Conservation (phyloP, 108 stramenopile genomes). For the Skeletonema menzelii region DNA sequence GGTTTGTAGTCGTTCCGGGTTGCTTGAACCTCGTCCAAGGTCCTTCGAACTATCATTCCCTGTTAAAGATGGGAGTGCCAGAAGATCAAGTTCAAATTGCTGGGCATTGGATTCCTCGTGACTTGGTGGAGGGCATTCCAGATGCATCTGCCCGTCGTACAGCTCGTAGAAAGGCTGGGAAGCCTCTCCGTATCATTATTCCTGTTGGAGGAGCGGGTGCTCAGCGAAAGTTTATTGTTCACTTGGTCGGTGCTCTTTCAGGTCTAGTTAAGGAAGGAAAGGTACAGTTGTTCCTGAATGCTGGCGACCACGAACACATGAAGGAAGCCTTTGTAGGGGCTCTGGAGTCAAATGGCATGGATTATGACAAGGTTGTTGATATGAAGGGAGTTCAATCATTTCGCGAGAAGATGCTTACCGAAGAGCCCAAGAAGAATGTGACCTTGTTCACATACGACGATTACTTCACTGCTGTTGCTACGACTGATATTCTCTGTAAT, state of each 20-base stretch:
- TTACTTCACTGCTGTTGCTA: conserved; percentile 92
- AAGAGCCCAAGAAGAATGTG: conserved; percentile 62
- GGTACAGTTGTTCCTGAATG: conserved; percentile 88
- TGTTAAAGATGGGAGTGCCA: conserved; percentile 80
- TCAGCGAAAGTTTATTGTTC: conserved; percentile 82
- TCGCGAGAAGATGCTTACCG: conserved; percentile 55
- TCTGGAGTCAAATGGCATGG: conserved; percentile 60
- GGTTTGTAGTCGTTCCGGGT: conserved; percentile 88
- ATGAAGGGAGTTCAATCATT: conserved; percentile 70
- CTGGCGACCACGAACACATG: conserved; percentile 90
- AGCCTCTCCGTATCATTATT: conserved; percentile 79
- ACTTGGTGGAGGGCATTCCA: conserved; percentile 75
- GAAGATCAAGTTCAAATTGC: conserved; percentile 59
- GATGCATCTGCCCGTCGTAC: conserved; percentile 70
- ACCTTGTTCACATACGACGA: conserved; percentile 88
- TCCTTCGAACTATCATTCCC: conserved; percentile 86
- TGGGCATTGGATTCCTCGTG: conserved; percentile 88
- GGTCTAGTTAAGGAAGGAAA: conserved; percentile 64
- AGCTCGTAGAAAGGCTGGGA: conserved; percentile 52
- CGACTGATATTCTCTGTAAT: conserved; percentile 87
- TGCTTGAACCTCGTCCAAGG: conserved; percentile 88
- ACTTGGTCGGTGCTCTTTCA: conserved; percentile 62
- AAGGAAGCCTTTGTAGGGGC: conserved; percentile 74
- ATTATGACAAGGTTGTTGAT: conserved; percentile 63
- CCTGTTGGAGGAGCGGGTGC: conserved; percentile 94